These are phyloP conservation scores for Kodamaea sagamina DNA, from an alignment of 805 yeast genomes.

Conservation along the genomic window DNA sequence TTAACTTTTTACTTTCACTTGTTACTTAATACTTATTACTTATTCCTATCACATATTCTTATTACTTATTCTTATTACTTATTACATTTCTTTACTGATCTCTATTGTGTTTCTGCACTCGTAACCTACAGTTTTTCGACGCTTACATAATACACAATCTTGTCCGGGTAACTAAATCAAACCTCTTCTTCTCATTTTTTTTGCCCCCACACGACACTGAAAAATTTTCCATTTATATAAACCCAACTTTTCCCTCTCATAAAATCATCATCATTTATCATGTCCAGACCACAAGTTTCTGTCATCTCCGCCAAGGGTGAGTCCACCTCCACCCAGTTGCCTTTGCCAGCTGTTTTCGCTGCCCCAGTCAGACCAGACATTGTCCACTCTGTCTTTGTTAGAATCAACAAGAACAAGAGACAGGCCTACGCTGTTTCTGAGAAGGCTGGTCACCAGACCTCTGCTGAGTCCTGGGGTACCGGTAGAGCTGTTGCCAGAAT, in stretches of 20 bases:
- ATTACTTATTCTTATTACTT: no score
- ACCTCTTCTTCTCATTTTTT: not conserved
- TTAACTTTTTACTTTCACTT: no score
- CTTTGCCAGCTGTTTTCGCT: constrained; percentile 98
- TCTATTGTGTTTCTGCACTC: no score
- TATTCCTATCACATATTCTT: no score
- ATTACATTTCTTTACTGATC: no score
- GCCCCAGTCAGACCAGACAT: constrained; percentile 99
- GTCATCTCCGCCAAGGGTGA: constrained; percentile 89
- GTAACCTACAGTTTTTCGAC: no score
- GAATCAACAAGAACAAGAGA: constrained; percentile 99
- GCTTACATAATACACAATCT: no score
- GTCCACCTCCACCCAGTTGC: constrained; percentile 77
- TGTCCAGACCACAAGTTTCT: constrained; percentile 94
- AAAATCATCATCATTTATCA: constrained; percentile 30
- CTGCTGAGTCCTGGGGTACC: constrained; percentile 99
- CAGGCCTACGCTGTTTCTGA: constrained; percentile 99
- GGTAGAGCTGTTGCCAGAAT: constrained; percentile 99
- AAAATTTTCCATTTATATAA: constrained; percentile 19
- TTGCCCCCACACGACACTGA: constrained; percentile 12
- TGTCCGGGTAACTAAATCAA: constrained; percentile 16
- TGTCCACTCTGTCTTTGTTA: constrained; percentile 98
- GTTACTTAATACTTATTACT: no score
- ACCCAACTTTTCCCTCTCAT: constrained; percentile 11
- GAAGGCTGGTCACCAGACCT: constrained; percentile 99